Conservation (phyloP, 352 stramenopile species). For the Phytopythium litorale region DNA sequence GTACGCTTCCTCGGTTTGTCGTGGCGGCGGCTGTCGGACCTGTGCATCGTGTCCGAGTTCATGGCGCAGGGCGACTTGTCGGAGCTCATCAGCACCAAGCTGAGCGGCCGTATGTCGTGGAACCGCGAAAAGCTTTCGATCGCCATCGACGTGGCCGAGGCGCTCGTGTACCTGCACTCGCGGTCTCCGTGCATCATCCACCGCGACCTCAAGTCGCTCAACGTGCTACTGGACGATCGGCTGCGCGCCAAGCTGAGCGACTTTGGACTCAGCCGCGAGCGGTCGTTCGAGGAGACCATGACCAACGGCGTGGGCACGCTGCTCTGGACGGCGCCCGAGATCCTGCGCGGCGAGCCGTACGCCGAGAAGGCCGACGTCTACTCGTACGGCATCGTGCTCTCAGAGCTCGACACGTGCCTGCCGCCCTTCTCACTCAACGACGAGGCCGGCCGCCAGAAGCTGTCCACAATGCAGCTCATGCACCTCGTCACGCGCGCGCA, state of each 20-base stretch:
- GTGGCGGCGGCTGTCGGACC: slow-evolving; percentile 45
- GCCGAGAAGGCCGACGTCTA: slow-evolving; percentile 59
- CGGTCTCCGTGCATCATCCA: slow-evolving; percentile 54
- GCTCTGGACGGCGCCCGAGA: slow-evolving; percentile 59
- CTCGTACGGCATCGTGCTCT: slow-evolving; percentile 60
- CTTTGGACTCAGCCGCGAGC: slow-evolving; percentile 52
- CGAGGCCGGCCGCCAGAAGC: slow-evolving; percentile 31
- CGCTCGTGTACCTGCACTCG: slow-evolving; percentile 62
- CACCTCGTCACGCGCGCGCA: slow-evolving; percentile 43
- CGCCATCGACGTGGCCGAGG: slow-evolving; percentile 52
- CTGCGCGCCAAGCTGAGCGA: slow-evolving; percentile 57
- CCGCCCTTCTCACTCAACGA: slow-evolving; percentile 48
- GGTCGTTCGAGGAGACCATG: slow-evolving; percentile 61
- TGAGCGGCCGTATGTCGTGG: slow-evolving; percentile 32
- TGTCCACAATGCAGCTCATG: slow-evolving; percentile 56
- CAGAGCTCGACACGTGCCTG: slow-evolving; percentile 56
- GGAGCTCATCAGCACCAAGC: slow-evolving; percentile 37
- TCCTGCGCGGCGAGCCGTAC: slow-evolving; percentile 51
- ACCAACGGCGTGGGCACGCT: slow-evolving; percentile 55
- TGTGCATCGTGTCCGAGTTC: slow-evolving; percentile 64
- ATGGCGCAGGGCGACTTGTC: slow-evolving; percentile 54
- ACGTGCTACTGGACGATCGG: slow-evolving; percentile 41
- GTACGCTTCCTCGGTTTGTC: slow-evolving; percentile 57
- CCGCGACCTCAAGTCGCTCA: slow-evolving; percentile 65
- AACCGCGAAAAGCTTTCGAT: slow-evolving; percentile 49